Percentiles rank a stretch among this genome's conserved stretches.
phyloP scores from a whole-genome alignment of 352 stramenopile genomes.

The Globisporangium paddicum region DNA sequence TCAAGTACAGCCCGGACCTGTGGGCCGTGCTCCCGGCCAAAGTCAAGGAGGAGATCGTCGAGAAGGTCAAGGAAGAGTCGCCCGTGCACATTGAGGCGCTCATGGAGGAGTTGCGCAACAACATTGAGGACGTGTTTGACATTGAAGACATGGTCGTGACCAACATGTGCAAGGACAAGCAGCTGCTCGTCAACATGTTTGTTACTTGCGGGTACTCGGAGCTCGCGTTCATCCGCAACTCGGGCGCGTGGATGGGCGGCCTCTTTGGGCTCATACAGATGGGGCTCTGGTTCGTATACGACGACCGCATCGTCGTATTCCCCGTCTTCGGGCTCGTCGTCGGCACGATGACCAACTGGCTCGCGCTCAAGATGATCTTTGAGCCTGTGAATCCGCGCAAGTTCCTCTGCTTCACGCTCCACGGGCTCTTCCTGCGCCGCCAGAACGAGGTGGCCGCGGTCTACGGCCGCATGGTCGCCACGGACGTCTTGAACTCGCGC shows the following conservation, averaged over 20 bases:
- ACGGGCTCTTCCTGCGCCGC: constrained; percentile 93
- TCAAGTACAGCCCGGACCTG: constrained; percentile 86
- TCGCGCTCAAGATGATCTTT: constrained; percentile 94
- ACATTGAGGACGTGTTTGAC: constrained; percentile 95
- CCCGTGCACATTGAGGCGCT: constrained; percentile 89
- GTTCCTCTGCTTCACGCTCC: constrained; percentile 89
- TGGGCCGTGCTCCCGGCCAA: constrained; percentile 72
- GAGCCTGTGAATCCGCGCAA: constrained; percentile 84
- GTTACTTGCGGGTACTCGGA: constrained; percentile 90
- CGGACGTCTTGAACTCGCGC: constrained; percentile 83
- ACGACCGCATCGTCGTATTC: constrained; percentile 81
- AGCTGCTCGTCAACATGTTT: constrained; percentile 95
- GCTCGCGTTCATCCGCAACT: constrained; percentile 90
- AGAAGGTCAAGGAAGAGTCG: constrained; percentile 93
- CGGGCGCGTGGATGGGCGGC: constrained; percentile 87
- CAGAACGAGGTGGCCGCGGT: constrained; percentile 89
- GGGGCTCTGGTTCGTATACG: constrained; percentile 85
- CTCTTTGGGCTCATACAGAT: constrained; percentile 88
- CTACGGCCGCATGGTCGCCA: constrained; percentile 82
- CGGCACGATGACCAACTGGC: constrained; percentile 96
- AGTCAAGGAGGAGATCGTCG: constrained; percentile 90
- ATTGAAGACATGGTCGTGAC: constrained; percentile 94
- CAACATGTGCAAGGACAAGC: constrained; percentile 94
- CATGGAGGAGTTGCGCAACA: constrained; percentile 94
- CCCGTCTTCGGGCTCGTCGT: constrained; percentile 94